Evolutionary conservation across 768 basidiomycete genomes (phyloP).

Genomic region (Phanerodontia chrysosporium): DNA sequence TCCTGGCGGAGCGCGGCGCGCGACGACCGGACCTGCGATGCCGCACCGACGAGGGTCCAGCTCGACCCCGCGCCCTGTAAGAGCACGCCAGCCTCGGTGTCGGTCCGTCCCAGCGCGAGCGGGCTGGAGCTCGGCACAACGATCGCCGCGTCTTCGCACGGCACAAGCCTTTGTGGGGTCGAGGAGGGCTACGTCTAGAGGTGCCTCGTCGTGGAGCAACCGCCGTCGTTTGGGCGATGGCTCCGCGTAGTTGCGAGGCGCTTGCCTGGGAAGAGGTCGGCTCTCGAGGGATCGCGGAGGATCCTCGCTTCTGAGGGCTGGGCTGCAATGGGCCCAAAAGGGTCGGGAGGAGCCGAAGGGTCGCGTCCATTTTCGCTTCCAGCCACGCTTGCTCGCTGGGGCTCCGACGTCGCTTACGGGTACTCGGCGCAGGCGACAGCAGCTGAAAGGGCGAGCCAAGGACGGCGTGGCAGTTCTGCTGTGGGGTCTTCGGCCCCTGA

Average conservation of each 20-base stretch:
- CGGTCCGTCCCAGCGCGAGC: not conserved
- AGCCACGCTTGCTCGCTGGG: too few species aligned
- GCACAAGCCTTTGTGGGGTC: too few species aligned
- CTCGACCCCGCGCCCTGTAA: not conserved
- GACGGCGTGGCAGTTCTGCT: not conserved
- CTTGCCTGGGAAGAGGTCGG: not conserved
- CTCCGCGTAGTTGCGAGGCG: not conserved
- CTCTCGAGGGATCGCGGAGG: not conserved
- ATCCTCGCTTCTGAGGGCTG: too few species aligned
- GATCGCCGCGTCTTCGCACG: too few species aligned
- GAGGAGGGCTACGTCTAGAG: too few species aligned
- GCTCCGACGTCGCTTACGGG: not conserved
- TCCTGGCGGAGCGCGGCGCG: not conserved
- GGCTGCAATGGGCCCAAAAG: not conserved
- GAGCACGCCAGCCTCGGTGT: not conserved
- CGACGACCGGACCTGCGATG: not conserved
- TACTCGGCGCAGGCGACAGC: not conserved
- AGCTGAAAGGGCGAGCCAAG: constrained; percentile 1
- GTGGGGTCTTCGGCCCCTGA: not conserved
- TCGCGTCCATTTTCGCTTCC: not conserved
- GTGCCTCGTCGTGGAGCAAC: not conserved
- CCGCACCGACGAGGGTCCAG: not conserved
- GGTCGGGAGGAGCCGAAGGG: not conserved
- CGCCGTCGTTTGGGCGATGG: not conserved
- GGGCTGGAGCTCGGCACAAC: too few species aligned